These are phyloP conservation scores for Wickerhamiella kurtzmanii DNA, from an alignment of 805 yeast species.

Conservation along the genomic window DNA sequence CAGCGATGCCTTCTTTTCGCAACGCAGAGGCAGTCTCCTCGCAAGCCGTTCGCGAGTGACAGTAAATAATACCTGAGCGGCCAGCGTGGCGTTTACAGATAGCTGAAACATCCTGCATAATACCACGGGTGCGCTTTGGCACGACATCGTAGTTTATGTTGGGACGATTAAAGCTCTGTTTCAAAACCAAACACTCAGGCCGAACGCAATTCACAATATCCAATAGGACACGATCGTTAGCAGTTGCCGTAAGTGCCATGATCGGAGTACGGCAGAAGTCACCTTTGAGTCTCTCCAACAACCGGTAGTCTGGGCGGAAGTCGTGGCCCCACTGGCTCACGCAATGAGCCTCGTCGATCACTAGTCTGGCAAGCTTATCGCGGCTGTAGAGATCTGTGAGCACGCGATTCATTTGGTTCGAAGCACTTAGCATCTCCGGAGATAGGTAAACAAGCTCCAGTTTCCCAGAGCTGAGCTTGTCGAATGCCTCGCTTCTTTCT, in stretches of 20 bases:
- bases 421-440: conserved; percentile 85
- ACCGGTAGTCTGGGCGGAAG: conserved; percentile 89
- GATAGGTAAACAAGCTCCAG: conserved; percentile 73
- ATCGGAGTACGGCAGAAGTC: conserved; percentile 72
- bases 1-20: conserved; percentile 39
- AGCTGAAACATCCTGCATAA: conserved; percentile 10
- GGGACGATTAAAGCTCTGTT: conserved; percentile 85
- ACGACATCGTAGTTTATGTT: conserved; percentile 69
- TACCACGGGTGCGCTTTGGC: conserved; percentile 33
- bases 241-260: conserved; percentile 96
- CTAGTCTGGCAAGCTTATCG: conserved; percentile 61
- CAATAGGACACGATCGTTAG: conserved; percentile 74
- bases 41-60: conserved; percentile 81
- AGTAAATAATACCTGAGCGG: conserved; percentile 79
- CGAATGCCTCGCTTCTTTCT: conserved; percentile 50
- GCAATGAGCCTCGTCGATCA: conserved; percentile 96
- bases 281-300: conserved; percentile 55
- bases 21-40: conserved; percentile 63
- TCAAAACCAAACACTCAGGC: conserved; percentile 45
- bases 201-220: conserved; percentile 74
- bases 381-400: conserved; percentile 44
- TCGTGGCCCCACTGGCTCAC: conserved; percentile 99
- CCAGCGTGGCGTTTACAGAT: conserved; percentile 32
- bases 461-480: conserved; percentile 48
- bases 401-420: conserved; percentile 51